These are phyloP conservation scores for Quercus glauca DNA, from an alignment of 306 rosid genomes.

Conservation along the genomic window DNA sequence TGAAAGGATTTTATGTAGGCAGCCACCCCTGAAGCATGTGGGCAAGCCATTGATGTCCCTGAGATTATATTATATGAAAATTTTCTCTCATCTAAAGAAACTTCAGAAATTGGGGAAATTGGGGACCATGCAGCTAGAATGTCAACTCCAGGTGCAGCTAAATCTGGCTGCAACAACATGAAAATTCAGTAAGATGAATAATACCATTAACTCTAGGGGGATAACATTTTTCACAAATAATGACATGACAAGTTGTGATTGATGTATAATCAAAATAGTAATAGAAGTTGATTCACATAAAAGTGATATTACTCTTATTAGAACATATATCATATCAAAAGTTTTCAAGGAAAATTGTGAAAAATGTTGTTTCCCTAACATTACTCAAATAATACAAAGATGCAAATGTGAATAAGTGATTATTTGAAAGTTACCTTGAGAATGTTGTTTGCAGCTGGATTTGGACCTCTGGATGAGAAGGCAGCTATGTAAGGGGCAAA, in stretches of 20 bases:
- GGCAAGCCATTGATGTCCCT: slow-evolving; percentile 62
- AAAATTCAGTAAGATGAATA: no score
- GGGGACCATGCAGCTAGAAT: slow-evolving; percentile 49
- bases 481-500: slow-evolving; percentile 30
- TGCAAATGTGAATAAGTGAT: no score
- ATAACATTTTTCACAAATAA: no score
- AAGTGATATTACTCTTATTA: no score
- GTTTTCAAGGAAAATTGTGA: no score
- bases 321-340: no score
- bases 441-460: slow-evolving; percentile 27
- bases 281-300: no score
- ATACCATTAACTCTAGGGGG: no score
- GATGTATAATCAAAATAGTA: no score
- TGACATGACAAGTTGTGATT: no score
- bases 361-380: no score
- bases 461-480: slow-evolving; percentile 67
- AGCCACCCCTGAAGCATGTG: slow-evolving; percentile 41
- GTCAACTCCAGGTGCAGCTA: slow-evolving; percentile 38
- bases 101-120: neutral
- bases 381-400: no score
- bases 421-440: neutral
- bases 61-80: neutral
- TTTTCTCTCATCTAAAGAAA: slow-evolving; percentile 22
- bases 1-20: slow-evolving; percentile 55
- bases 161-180: slow-evolving; percentile 34